Base-by-base conservation (phyloP, 305 asterid genomes). In the Fraxinus sp. region DNA sequence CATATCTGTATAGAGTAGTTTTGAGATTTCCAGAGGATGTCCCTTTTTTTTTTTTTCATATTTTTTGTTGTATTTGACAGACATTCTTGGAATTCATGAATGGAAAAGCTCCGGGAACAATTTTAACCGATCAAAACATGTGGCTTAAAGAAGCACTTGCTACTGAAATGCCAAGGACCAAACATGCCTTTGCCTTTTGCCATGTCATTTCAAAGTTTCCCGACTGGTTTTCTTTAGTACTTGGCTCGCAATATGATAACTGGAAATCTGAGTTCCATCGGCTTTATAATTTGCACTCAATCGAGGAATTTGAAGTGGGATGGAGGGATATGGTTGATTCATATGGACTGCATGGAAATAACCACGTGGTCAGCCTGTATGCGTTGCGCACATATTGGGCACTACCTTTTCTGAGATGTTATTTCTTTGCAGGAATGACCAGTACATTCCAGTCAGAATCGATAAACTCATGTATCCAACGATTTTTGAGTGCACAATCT, bases 121-220 rank as follows among this genome's bases (percentile, higher is more conserved):
- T 92, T 74, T 86, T 90, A 83, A 92, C 97, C 7, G 93, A 92
- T 84, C 95, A 92, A 83, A 91, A 90, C 83, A 87, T 89, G 49
- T 89, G 93, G 91, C 93, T 92, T 32, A 90, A 90, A 87, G 95
- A 92, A 87, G 93, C 95, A 28, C 79, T 91, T 57, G 84, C 88
- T 73, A 71, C 79, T 73, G 93, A 91, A 86, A 90, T 92, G 90
- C 90, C 97, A 30, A 86, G 84, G 84, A 89, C 91, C 18, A 91
- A 88, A 88, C 97, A 92, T 46, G 92, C 92, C 49, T 87, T 92
- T 87, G 90, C 91, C 80, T 90, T 91, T 83, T 91, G 95, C 92
- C 93, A 88, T 78, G 90, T 90, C 83, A 81, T 83, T 80, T 89
- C 93, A 16, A 91, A 90, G 81, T 91, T 90, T 83, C 87, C 93